These are phyloP conservation scores for Myriangium duriaei DNA, from an alignment of 2,329 filamentous ascomycete species.

Conservation along the genomic window DNA sequence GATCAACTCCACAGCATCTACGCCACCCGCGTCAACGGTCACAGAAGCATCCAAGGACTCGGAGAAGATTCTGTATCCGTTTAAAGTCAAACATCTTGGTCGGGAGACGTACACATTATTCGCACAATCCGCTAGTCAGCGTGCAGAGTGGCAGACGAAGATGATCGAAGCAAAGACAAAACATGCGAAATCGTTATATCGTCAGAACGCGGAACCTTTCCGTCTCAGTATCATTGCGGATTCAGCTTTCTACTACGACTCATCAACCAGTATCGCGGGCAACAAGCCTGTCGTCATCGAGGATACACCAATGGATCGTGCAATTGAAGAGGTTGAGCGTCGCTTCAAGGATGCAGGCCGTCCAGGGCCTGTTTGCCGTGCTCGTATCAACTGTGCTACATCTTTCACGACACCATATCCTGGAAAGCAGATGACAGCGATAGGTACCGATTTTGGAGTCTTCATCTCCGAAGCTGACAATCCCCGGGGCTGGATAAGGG, in stretches of 20 bases:
- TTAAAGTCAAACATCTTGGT: conserved; percentile 89
- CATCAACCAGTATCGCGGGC: conserved; percentile 36
- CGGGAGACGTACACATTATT: conserved; percentile 89
- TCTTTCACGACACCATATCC: conserved; percentile 64
- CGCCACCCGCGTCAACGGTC: conserved; percentile 32
- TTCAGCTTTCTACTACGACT: conserved; percentile 74
- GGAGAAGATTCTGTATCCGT: conserved; percentile 75
- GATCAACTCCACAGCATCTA: conserved; percentile 38
- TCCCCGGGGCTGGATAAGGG: conserved; percentile 77
- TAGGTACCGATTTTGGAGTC: conserved; percentile 90
- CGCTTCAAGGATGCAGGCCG: conserved; percentile 53
- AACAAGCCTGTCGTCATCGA: conserved; percentile 63
- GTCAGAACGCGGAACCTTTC: conserved; percentile 94
- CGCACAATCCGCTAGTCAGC: conserved; percentile 59
- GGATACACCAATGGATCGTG: conserved; percentile 81
- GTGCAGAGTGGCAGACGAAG: conserved; percentile 82
- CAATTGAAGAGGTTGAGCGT: conserved; percentile 78
- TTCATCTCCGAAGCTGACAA: conserved; percentile 81
- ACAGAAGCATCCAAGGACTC: conserved; percentile 53
- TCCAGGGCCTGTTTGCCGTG: conserved; percentile 67
- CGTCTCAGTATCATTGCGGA: conserved; percentile 83
- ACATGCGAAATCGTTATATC: conserved; percentile 75
- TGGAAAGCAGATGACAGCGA: conserved; percentile 76
- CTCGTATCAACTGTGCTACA: conserved; percentile 83
- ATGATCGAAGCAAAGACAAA: conserved; percentile 91